These are phyloP conservation scores for Phoenix dactylifera DNA, from an alignment of 176 grass and related monocot species.

Conservation along the genomic window DNA sequence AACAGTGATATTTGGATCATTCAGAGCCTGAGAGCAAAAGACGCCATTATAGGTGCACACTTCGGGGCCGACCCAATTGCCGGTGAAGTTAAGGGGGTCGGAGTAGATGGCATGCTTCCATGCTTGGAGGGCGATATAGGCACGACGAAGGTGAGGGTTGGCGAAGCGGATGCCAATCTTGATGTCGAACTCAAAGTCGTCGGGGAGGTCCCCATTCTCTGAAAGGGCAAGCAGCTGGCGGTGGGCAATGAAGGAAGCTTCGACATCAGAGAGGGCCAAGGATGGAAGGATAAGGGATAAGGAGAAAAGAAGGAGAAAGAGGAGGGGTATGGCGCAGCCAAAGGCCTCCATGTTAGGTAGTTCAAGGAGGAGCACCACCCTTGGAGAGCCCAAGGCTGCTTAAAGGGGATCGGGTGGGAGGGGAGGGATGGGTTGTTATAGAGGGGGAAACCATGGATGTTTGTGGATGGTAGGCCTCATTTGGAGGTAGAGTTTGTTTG, in stretches of 20 bases:
- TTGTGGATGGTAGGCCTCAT: too few relatives aligned
- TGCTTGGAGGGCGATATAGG: conserved; percentile 48
- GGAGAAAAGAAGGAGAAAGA: background rate
- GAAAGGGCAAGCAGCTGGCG: conserved; percentile 40
- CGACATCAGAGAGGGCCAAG: conserved; percentile 18
- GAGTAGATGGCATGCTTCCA: conserved; percentile 63
- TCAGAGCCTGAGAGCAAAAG: conserved; percentile 32
- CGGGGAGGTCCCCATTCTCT: conserved; percentile 39
- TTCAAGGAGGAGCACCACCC: conserved; percentile 11
- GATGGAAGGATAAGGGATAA: background rate
- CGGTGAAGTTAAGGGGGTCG: conserved; percentile 67
- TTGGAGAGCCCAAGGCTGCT: conserved; percentile 32
- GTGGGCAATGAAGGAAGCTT: conserved; percentile 33
- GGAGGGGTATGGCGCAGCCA: background rate
- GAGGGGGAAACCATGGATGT: background rate
- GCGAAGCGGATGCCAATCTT: conserved; percentile 37
- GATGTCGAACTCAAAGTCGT: conserved; percentile 56
- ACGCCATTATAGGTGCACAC: conserved; percentile 60
- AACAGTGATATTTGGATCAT: conserved; percentile 19
- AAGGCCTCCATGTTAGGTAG: conserved; percentile 32
- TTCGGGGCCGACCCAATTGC: conserved; percentile 37
- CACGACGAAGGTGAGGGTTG: conserved; percentile 40
- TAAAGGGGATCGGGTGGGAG: conserved; percentile 3
- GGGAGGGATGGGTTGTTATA: conserved; percentile 15
- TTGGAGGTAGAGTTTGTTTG: too few relatives aligned